Evolutionary conservation across 2,329 filamentous ascomycete species (phyloP).

Genomic region (Colletotrichum falcatum): DNA sequence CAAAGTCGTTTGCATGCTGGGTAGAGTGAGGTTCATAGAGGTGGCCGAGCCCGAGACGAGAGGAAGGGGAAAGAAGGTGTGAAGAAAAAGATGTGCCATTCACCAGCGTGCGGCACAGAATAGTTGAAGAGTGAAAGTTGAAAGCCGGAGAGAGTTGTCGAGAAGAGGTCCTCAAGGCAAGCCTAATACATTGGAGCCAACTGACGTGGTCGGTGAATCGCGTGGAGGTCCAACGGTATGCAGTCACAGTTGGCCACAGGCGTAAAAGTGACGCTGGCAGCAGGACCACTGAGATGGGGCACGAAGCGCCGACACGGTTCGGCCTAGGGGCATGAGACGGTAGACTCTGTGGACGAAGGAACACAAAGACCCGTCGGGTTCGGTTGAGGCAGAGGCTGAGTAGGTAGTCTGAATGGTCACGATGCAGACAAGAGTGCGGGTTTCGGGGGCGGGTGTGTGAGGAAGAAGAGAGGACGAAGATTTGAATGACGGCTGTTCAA

Average conservation of each 20-base stretch:
- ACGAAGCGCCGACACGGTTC: constrained; percentile 5
- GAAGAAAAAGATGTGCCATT: neutral
- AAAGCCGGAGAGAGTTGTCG: constrained; percentile 3
- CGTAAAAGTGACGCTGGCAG: constrained; percentile 10
- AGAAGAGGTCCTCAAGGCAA: constrained; percentile 14
- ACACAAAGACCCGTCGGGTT: neutral
- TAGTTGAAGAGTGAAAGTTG: neutral
- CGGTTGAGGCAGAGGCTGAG: neutral
- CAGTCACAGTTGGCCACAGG: constrained; percentile 6
- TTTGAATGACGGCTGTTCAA: constrained; percentile 1
- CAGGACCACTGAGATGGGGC: constrained; percentile 25
- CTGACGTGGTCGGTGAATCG: constrained; percentile 28
- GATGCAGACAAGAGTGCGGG: constrained; percentile 18
- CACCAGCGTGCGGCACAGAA: neutral
- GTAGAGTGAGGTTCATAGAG: constrained; percentile 26
- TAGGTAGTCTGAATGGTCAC: constrained; percentile 15
- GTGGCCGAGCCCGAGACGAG: constrained; percentile 10
- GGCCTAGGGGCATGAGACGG: constrained; percentile 9
- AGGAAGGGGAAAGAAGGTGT: neutral
- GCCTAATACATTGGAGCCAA: constrained; percentile 37
- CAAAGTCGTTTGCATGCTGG: constrained; percentile 39
- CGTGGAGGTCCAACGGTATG: constrained; percentile 18
- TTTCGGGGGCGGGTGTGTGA: neutral
- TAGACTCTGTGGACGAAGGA: constrained; percentile 1
- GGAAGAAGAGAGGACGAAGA: constrained; percentile 5